Evolutionary conservation across 2,329 filamentous ascomycete genomes (phyloP), one percentile per base, ranked within the genome.

Genomic region (Fusarium chuoi): DNA sequence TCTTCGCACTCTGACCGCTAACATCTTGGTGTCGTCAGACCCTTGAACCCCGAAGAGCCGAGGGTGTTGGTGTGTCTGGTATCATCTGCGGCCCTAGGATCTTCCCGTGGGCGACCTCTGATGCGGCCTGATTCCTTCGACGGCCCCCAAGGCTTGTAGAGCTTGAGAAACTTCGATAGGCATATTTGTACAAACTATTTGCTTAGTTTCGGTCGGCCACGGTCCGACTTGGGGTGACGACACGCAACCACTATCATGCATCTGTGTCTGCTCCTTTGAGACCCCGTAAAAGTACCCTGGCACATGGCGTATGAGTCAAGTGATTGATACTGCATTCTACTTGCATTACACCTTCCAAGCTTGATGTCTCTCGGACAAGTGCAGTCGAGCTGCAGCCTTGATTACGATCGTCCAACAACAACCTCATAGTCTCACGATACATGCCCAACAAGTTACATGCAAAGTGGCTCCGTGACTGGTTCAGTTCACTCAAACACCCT

Each of bases 291-390:
- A 54, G 56, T 52, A 45, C 73, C 78, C 70, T 70, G 71, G 76
- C 72, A 79, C 78, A 80, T 80, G 59, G 67, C 54, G 66, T 71
- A 71, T 59, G 65, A 74, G 77, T 80, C 78, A 80, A 80, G 78
- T 80, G 79, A 80, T 76, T 78, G 66, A 59, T 71, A 65, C 65
- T 70, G 66, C 64, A 68, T 66, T 66, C 42, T 62, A 45, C 57
- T 20, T 62, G 62, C 63, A 59, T 69, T 56, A 11, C 68, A 68
- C 59, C 68, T 76, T 76, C 72, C 69, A 49, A 68, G 69, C 73
- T 73, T 45, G 65, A 70, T 33, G 57, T 58, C 22, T 51, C 30
- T 56, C 44, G 42, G 49, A 52, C 61, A 46, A 59, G 58, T 58
- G 57, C 48, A 67, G 74, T 75, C 76, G 75, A 77, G 42, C 62